Evolutionary conservation across 345 rosid species (phyloP).

Genomic region (Salix viminalis): DNA sequence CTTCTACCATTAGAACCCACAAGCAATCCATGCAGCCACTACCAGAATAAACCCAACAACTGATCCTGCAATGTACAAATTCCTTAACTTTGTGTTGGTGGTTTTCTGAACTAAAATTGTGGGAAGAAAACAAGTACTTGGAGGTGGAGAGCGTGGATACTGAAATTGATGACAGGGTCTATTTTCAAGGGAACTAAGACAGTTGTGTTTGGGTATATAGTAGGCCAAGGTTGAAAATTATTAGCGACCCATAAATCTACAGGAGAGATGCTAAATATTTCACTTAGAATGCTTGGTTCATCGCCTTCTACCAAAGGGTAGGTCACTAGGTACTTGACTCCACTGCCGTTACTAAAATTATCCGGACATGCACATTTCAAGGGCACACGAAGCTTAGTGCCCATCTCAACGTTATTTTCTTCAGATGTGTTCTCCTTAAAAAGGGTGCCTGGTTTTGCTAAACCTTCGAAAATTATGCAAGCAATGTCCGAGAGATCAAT

Average conservation of each 20-base stretch:
- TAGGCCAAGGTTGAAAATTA: conserved; percentile 25
- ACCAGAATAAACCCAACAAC: conserved; percentile 34
- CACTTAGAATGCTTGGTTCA: conserved; percentile 4
- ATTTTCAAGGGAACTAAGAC: conserved; percentile 40
- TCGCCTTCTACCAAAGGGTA: conserved; percentile 53
- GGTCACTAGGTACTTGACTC: conserved; percentile 37
- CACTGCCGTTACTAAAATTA: not conserved
- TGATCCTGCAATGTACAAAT: conserved; percentile 43
- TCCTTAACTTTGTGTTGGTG: conserved; percentile 19
- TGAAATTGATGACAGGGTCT: conserved; percentile 16
- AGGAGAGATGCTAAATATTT: conserved; percentile 31
- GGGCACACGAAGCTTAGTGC: conserved; percentile 36
- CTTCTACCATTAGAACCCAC: conserved; percentile 30
- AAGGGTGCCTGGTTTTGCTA: conserved; percentile 31
- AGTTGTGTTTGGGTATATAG: conserved; percentile 47
- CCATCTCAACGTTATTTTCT: conserved; percentile 8
- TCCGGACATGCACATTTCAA: conserved; percentile 57
- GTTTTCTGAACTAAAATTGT: conserved; percentile 22
- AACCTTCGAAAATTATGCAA: conserved; percentile 44
- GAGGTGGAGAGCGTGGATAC: conserved; percentile 34
- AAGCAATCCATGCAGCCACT: conserved; percentile 23
- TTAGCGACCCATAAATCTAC: conserved; percentile 40
- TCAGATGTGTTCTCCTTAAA: conserved; percentile 24
- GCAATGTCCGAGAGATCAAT: conserved; percentile 25
- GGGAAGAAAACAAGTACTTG: conserved; percentile 40